These are phyloP conservation scores for Talaromyces sp. DNA, from an alignment of 2,329 filamentous ascomycete genomes.

Conservation along the genomic window DNA sequence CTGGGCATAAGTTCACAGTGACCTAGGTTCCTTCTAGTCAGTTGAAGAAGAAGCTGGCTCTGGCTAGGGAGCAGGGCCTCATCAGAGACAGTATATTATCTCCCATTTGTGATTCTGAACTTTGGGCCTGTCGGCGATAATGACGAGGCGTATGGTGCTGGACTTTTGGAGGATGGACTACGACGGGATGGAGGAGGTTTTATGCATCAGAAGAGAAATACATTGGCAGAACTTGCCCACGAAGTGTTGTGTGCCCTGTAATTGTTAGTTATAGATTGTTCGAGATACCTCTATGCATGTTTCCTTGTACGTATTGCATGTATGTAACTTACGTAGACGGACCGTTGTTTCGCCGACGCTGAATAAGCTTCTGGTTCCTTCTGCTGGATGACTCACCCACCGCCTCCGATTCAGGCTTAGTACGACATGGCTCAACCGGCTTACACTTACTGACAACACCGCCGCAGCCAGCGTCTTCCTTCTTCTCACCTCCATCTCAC, in stretches of 20 bases:
- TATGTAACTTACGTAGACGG: too few species aligned
- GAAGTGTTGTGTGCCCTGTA: neutral
- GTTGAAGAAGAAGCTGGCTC: neutral
- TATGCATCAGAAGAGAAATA: neutral
- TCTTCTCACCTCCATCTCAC: slow-evolving; percentile 1
- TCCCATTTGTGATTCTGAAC: neutral
- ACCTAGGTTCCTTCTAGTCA: neutral
- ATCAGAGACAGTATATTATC: neutral
- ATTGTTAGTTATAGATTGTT: neutral
- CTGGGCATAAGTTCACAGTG: neutral
- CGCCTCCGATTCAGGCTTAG: neutral
- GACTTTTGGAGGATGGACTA: neutral
- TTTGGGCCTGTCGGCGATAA: neutral
- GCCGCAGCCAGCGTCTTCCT: neutral
- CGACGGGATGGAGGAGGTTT: neutral
- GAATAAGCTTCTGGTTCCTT: neutral
- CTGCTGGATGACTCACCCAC: neutral
- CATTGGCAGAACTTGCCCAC: neutral
- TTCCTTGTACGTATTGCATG: too few species aligned
- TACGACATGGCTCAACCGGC: neutral
- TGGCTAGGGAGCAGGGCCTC: neutral
- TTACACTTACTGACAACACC: neutral
- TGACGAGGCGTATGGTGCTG: neutral
- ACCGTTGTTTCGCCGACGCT: neutral
- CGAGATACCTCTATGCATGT: too few species aligned